Base-by-base conservation (phyloP, 129 eudicot genomes). In the Dittrichia graveolens region DNA sequence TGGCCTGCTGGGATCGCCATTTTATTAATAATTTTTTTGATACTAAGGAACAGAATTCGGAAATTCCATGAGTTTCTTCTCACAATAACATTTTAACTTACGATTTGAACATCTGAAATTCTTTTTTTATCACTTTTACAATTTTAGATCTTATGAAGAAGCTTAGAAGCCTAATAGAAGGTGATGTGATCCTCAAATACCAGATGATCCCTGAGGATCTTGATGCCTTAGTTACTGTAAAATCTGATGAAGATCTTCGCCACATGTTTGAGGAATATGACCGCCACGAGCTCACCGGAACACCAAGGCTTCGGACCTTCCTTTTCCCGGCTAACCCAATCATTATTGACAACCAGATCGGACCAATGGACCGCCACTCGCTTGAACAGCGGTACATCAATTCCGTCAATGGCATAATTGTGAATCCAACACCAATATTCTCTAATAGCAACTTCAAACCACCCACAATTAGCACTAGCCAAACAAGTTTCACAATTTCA, bases 121-220 rank as follows among this genome's bases (percentile, higher is more conserved):
- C 6, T 13, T 19, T 40, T 8, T 9, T 64, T 53, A 7, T 37
- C 13, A 2, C 31, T 6, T 53, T 59, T 6, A 18, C 39, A 71
- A 43, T 44, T 40, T 3, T 85, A 93, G 98, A 87, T 42, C 88
- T 89, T 4, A 93, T 87, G 96, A 82, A 77, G 92, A 89, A 85
- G 80, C 88, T 93, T 3, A 65, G 79, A 10, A 73, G 73, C 75
- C 71, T 72, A 65, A 75, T 83, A 3, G 88, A 85, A 6, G 95
- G 95, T 7, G 89, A 93, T 16, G 84, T 87, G 82, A 58, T 82
- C 18, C 95, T 93, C 41, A 93, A 87, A 81, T 89, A 93, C 79
- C 95, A 87, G 62, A 41, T 89, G 10, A 71, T 60, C 46, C 83
- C 90, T 2, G 95, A 89, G 71, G 98, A 93, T 24, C 95, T 93